Evolutionary conservation across 345 rosid species (phyloP).

Genomic region (Ceriops zippeliana): DNA sequence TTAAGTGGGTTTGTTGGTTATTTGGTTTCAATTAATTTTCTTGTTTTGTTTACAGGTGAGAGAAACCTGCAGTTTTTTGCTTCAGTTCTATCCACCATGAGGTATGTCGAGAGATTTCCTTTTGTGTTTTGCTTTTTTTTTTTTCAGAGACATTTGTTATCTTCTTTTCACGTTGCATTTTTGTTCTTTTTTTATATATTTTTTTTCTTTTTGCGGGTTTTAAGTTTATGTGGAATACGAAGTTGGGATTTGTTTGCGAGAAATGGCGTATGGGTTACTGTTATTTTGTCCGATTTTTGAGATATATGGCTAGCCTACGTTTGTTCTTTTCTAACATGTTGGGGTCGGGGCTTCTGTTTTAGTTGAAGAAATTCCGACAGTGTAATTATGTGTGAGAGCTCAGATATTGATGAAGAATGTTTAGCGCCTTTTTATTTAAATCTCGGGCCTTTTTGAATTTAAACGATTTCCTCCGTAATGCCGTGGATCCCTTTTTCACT

Average conservation of each 20-base stretch:
- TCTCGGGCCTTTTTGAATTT: no score
- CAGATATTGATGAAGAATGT: no score
- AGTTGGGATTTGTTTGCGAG: background rate
- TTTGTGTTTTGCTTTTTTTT: background rate
- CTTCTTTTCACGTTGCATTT: background rate
- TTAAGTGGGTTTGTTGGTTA: background rate
- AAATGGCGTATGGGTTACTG: background rate
- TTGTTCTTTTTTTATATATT: background rate
- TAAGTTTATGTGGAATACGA: no score
- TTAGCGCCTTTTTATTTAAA: no score
- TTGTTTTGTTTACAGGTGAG: background rate
- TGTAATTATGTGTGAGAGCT: no score
- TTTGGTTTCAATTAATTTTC: background rate
- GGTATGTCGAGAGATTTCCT: background rate
- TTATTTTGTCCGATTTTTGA: background rate
- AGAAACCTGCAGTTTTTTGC: background rate
- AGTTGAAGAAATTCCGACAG: background rate
- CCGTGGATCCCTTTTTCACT: no score
- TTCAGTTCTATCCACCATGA: slow-evolving; percentile 3
- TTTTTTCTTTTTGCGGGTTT: no score
- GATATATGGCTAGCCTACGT: background rate
- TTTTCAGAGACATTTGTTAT: background rate
- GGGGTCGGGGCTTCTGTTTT: background rate
- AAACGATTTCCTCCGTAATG: no score
- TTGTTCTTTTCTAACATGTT: background rate